These are phyloP conservation scores for Tephrocybe sp. DNA, from an alignment of 768 basidiomycete species.

Conservation along the genomic window DNA sequence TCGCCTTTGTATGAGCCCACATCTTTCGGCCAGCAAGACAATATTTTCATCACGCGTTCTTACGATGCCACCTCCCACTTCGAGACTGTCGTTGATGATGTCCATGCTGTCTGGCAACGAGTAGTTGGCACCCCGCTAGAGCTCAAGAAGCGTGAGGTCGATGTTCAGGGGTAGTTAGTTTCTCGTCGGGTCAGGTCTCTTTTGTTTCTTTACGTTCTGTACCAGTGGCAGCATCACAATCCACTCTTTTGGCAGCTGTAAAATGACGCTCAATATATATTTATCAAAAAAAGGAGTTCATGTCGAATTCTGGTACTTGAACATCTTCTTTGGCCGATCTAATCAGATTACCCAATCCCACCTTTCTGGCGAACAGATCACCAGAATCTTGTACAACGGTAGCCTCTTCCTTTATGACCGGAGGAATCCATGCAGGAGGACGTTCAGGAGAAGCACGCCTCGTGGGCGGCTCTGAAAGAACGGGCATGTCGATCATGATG, in stretches of 20 bases:
- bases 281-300: constrained; percentile 68
- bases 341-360: constrained; percentile 80
- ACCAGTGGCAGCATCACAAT: constrained; percentile 11
- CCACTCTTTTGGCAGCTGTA: not conserved
- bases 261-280: too few relatives aligned
- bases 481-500: constrained; percentile 90
- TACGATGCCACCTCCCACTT: constrained; percentile 99
- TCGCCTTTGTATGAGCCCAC: constrained; percentile 89
- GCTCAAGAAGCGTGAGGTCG: constrained; percentile 84
- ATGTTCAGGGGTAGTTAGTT: constrained; percentile 47
- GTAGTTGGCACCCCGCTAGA: constrained; percentile 76
- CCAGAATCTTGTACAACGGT: constrained; percentile 44
- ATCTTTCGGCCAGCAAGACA: constrained; percentile 75
- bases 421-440: constrained; percentile 18
- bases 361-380: constrained; percentile 64
- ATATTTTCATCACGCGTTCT: constrained; percentile 95
- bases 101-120: constrained; percentile 94
- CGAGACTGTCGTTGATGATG: constrained; percentile 97
- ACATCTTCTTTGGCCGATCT: constrained; percentile 91
- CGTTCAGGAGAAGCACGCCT: constrained; percentile 50
- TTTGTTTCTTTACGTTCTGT: constrained; percentile 4
- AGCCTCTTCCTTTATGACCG: constrained; percentile 28
- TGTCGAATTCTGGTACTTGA: constrained; percentile 85
- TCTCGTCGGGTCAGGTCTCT: constrained; percentile 2
- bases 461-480: constrained; percentile 60